A percentile compares a stretch with the other conserved stretches of the same genome.
Conservation (phyloP, 148 eudicot genomes). For the Nepenthes gracilis region DNA sequence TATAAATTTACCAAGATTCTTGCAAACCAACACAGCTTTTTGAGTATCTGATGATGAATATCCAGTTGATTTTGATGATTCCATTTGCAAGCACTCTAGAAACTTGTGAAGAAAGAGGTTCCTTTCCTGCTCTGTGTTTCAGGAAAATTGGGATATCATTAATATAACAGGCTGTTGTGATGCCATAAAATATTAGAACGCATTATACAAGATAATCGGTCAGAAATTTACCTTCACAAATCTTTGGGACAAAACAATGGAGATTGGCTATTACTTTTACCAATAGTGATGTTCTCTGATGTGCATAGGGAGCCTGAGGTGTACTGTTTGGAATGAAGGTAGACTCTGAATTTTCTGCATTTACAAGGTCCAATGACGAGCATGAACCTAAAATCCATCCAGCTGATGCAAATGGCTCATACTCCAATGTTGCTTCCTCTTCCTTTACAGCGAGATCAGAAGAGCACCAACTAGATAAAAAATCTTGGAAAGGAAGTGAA, state of each 20-base stretch:
- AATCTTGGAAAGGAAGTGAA: conserved; percentile 58
- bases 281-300: conserved; percentile 76
- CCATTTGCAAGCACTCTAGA: conserved; percentile 46
- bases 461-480: conserved; percentile 90
- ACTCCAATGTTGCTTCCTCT: conserved; percentile 73
- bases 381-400: conserved; percentile 47
- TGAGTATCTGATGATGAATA: conserved; percentile 28
- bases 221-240: conserved; percentile 60
- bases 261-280: conserved; percentile 97
- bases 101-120: conserved; percentile 77
- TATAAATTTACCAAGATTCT: conserved; percentile 51
- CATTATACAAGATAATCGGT: conserved; percentile 2
- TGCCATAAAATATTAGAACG: conserved; percentile 1
- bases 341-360: conserved; percentile 24
- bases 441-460: conserved; percentile 63
- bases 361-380: conserved; percentile 17
- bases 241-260: conserved; percentile 88
- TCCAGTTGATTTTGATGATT: conserved; percentile 24
- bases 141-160: conserved; percentile 7
- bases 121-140: conserved; percentile 68
- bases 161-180: conserved; percentile 2
- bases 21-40: conserved; percentile 46
- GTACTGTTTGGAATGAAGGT: conserved; percentile 30
- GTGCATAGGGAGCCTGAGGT: conserved; percentile 66
- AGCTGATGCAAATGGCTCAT: conserved; percentile 52